phyloP scores from a whole-genome alignment of 2,329 filamentous ascomycete genomes.

The Lasiodiplodia theobromae region DNA sequence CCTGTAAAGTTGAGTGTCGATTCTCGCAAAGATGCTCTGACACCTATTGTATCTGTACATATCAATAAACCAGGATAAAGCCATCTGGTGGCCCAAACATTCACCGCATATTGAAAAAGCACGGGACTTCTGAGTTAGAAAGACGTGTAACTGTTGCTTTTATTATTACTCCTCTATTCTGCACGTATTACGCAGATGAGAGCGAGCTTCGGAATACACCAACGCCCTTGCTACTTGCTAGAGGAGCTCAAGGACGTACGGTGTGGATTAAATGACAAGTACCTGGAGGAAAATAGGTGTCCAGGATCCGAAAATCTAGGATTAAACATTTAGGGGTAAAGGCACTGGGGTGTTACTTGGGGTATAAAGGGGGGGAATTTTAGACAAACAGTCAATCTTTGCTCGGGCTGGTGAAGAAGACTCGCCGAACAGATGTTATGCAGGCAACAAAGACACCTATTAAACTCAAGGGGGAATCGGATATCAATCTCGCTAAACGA shows the following conservation, averaged over 20 bases:
- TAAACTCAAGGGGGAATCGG: slow-evolving; percentile 5
- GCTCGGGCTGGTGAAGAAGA: background rate
- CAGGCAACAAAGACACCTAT: slow-evolving; percentile 6
- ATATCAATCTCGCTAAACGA: slow-evolving; percentile 21
- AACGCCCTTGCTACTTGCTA: background rate
- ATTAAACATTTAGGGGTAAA: background rate
- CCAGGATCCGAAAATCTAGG: background rate
- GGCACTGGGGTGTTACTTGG: background rate
- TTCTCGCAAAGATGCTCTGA: too few species aligned
- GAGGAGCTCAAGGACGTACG: background rate
- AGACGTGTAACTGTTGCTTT: background rate
- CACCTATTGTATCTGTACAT: background rate
- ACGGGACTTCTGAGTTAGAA: background rate
- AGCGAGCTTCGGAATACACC: background rate
- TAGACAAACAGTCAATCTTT: slow-evolving; percentile 4
- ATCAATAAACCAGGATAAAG: background rate
- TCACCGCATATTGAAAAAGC: background rate
- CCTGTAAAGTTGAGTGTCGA: too few species aligned
- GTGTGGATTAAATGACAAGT: background rate
- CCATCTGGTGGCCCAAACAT: background rate
- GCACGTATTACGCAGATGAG: background rate
- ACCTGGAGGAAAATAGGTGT: background rate
- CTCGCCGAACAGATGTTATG: background rate
- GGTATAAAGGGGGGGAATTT: slow-evolving; percentile 1
- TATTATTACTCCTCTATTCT: background rate